These are phyloP conservation scores for Yamadazyma jaroonii DNA, from an alignment of 1,139 yeast species.

Conservation along the genomic window DNA sequence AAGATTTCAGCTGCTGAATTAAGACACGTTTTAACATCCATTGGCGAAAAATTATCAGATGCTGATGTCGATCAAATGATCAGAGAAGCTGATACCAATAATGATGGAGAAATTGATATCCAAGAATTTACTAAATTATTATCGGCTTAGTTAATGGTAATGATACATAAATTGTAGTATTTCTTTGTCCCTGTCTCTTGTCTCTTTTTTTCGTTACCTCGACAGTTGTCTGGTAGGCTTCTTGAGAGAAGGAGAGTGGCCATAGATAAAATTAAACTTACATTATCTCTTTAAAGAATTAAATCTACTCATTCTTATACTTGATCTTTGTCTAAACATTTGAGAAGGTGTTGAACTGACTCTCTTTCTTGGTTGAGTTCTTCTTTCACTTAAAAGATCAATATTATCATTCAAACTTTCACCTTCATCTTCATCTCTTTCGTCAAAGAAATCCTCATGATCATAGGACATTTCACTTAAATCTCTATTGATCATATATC, in stretches of 20 bases:
- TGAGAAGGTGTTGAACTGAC: slow-evolving; percentile 22
- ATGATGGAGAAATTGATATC: slow-evolving; percentile 94
- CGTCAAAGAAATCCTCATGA: slow-evolving; percentile 20
- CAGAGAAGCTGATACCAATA: slow-evolving; percentile 91
- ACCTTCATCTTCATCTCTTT: slow-evolving; percentile 14
- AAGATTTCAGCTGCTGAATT: slow-evolving; percentile 94
- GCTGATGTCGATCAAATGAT: slow-evolving; percentile 97
- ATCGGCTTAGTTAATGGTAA: too few relatives aligned
- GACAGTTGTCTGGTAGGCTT: too few relatives aligned
- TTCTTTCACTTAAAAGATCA: slow-evolving; percentile 21
- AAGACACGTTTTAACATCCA: slow-evolving; percentile 92
- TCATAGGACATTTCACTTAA: slow-evolving; percentile 59
- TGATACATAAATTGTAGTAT: too few relatives aligned
- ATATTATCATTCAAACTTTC: slow-evolving; percentile 10
- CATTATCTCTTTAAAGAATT: slow-evolving; percentile 19
- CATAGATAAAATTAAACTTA: too few relatives aligned
- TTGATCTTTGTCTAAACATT: slow-evolving; percentile 18
- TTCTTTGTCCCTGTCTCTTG: too few relatives aligned
- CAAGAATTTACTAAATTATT: slow-evolving; percentile 88
- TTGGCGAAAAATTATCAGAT: slow-evolving; percentile 93
- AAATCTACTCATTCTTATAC: slow-evolving; percentile 21
- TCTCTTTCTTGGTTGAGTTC: slow-evolving; percentile 30
- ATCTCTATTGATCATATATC: slow-evolving; percentile 70
- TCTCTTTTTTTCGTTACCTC: too few relatives aligned
- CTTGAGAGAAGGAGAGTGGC: too few relatives aligned